Evolutionary conservation across 2,329 filamentous ascomycete genomes (phyloP), one percentile per base, ranked within the genome.

Genomic region (Pyrenophora tritici-repentis): DNA sequence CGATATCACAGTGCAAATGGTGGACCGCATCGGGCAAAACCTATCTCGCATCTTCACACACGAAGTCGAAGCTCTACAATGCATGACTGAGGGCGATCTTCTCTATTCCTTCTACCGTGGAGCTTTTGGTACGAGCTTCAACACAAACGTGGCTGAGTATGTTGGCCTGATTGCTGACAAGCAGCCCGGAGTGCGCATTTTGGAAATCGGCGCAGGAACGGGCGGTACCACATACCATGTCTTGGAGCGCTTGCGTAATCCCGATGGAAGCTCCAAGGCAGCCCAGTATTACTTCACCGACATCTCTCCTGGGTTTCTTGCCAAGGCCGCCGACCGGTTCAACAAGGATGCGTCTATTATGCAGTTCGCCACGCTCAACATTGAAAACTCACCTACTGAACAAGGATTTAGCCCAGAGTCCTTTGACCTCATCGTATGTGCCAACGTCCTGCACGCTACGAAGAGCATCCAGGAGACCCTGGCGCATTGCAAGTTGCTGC

Each of bases 121-220:
- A 1, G 47, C 47, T 1, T 50, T 50, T 24, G 47, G 47, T 6
- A 50, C 47, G 3, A 50, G 47, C 35, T 50, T 50, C 41, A 50
- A 50, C 36, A 40, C 47, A 13, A 45, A 50, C 4, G 41, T 50
- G 6, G 47, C 47, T 6, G 47, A 50, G 20, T 50, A 50, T 16
- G 41, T 50, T 10, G 47, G 47, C 22, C 22, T 50, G 16, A 20
- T 50, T 6, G 47, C 47, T n/a, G 47, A 50, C 17, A 45, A 50
- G 20, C 47, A 39, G 31, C 47, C 47, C 5, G 47, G 47, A 16
- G 5, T 46, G 17, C 42, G 42, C 13, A 46, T 50, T 6, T n/a
- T 50, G n/a, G 47, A 50, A 32, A 50, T 50, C n/a, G 47, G 47
- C 10, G 47, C 36, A 8, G 47, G 47, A 24, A 50, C 47, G 13